Base-by-base conservation (phyloP, 768 basidiomycete species). In the Mycena belliarum region DNA sequence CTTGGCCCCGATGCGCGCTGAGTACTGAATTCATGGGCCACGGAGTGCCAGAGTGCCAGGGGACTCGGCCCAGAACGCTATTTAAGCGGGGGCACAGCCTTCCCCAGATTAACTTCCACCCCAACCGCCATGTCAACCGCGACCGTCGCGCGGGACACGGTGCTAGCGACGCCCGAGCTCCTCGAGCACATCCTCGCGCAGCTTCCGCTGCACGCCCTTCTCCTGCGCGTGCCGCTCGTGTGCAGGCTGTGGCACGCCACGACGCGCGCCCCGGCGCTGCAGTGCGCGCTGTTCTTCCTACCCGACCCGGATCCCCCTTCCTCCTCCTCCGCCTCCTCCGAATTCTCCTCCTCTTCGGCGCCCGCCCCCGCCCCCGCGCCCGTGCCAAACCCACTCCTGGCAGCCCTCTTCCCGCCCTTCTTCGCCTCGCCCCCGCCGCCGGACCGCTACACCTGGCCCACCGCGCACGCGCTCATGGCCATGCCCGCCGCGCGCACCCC, bases 201-300 rank as follows among this genome's bases (percentile, higher is more conserved):
- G 10, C 52, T 54, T 0, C 44, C 44, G 33, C n/a, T 54, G 25
- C 45, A 37, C 35, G 44, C 28, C 18, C 35, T 54, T 2, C 37
- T 54, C 29, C 9, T 47, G 12, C 14, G 25, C 7, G 45, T 45
- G 2, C 37, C 45, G 2, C 37, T 54, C 3, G 45, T 47, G 35
- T 37, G 44, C 45, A 54, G 40, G 40, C 21, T 37, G 1, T 54
- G 52, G 52, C 44, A 54, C 16, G 25, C 44, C 25, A 15, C 40
- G 6, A 15, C 40, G 6, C 38, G 18, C 2, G 20, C 37, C 1
- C 44, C 52, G 1, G 16, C 26, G 24, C 18, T 42, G 10, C 47
- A 55, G 28, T 46, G 54, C 29, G 46, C 40, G 9, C 46, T 55
- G 21, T 55, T 55, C 38, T 48, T 55, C 28, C 46, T 42, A 21